Percentiles rank a stretch among this genome's conserved stretches.
phyloP scores from a whole-genome alignment of 2,329 filamentous ascomycete genomes.

The Scedosporium minutisporum region DNA sequence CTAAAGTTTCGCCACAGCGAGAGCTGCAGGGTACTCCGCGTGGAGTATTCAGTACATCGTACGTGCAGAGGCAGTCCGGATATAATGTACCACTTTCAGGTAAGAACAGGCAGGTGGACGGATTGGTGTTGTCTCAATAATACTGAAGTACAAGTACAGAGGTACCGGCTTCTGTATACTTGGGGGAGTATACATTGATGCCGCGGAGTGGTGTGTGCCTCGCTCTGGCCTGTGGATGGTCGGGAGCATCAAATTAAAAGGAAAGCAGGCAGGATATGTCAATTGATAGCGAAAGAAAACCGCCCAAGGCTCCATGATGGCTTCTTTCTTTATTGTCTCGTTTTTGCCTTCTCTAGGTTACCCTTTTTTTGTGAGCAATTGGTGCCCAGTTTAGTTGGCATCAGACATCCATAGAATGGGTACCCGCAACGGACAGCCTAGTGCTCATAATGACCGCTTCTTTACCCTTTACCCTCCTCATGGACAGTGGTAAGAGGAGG shows the following conservation, averaged over 20 bases:
- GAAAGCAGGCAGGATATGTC: neutral
- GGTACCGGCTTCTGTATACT: neutral
- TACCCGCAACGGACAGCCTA: neutral
- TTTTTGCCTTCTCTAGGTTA: neutral
- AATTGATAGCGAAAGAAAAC: neutral
- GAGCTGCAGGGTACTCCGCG: neutral
- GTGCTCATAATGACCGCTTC: neutral
- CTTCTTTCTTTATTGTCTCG: neutral
- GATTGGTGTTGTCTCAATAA: neutral
- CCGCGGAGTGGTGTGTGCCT: neutral
- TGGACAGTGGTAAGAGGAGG: neutral
- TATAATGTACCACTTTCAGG: conserved; percentile 2
- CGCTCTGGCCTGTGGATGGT: neutral
- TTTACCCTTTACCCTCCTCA: neutral
- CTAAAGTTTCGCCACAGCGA: neutral
- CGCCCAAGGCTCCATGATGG: neutral
- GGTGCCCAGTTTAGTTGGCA: neutral
- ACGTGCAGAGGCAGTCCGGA: neutral
- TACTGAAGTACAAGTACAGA: no score
- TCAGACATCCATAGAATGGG: neutral
- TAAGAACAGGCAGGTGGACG: conserved; percentile 1
- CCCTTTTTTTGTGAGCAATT: neutral
- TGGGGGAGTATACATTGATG: no score
- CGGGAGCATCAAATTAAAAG: neutral
- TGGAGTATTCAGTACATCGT: neutral